Percentiles rank a stretch among this genome's conserved stretches.
These are phyloP conservation scores for Kodamaea plutei DNA, from an alignment of 1,139 yeast species.

Conservation along the genomic window DNA sequence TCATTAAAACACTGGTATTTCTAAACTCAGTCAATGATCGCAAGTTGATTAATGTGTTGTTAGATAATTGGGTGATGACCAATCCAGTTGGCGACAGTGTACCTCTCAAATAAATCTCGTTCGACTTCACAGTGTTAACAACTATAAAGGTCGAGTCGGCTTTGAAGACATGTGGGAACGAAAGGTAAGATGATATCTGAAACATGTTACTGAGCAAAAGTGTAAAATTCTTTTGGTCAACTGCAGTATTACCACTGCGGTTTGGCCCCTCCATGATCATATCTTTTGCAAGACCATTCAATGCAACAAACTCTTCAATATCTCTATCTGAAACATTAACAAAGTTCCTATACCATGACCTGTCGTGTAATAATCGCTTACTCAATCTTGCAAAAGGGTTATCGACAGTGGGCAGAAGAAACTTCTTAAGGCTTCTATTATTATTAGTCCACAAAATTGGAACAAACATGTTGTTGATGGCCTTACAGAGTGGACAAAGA, in stretches of 20 bases:
- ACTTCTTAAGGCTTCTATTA: slow-evolving; percentile 26
- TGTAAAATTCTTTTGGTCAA: slow-evolving; percentile 26
- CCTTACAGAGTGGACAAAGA: slow-evolving; percentile 87
- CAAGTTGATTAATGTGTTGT: slow-evolving; percentile 54
- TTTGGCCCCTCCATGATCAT: slow-evolving; percentile 19
- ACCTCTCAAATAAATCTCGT: slow-evolving; percentile 70
- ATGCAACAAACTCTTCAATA: slow-evolving; percentile 21
- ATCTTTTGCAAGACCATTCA: slow-evolving; percentile 26
- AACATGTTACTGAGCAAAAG: slow-evolving; percentile 32
- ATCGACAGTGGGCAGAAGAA: slow-evolving; percentile 12
- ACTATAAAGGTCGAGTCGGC: slow-evolving; percentile 38
- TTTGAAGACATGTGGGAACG: slow-evolving; percentile 39
- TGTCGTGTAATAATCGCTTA: slow-evolving; percentile 16
- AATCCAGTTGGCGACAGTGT: slow-evolving; percentile 32
- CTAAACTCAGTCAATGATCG: slow-evolving; percentile 50
- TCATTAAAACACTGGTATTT: slow-evolving; percentile 32
- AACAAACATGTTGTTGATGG: slow-evolving; percentile 76
- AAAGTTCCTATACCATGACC: slow-evolving; percentile 28
- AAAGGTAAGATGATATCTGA: slow-evolving; percentile 32
- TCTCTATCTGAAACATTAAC: slow-evolving; percentile 19
- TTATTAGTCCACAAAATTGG: slow-evolving; percentile 60
- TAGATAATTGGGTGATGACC: slow-evolving; percentile 55
- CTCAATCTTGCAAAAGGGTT: slow-evolving; percentile 16
- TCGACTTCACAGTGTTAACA: slow-evolving; percentile 55
- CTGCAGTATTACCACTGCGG: slow-evolving; percentile 3